A percentile compares a stretch with the other conserved stretches of the same genome.
These are phyloP conservation scores for Thymus mandschuricus DNA, from an alignment of 257 asterid species.

Conservation along the genomic window DNA sequence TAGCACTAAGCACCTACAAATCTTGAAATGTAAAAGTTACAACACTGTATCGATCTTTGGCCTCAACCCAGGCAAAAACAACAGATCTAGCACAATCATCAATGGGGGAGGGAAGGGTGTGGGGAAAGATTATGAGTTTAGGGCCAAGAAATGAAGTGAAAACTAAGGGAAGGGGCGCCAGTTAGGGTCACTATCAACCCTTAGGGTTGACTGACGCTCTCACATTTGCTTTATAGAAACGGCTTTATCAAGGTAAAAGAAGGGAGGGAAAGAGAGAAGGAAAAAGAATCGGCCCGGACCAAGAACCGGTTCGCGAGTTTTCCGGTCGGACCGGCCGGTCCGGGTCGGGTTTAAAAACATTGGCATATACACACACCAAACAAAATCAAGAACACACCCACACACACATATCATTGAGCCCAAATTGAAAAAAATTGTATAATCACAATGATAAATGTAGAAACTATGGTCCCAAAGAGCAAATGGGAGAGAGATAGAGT, in stretches of 20 bases:
- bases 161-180: constrained; percentile 48
- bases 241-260: constrained; percentile 19
- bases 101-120: constrained; percentile 26
- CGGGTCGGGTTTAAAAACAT: no score
- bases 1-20: constrained; percentile 29
- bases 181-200: constrained; percentile 55
- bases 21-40: constrained; percentile 24
- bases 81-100: constrained; percentile 49
- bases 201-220: constrained; percentile 37
- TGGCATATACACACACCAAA: no score
- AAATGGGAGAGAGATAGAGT: no score
- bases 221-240: constrained; percentile 35
- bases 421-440: no score
- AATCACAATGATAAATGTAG: no score
- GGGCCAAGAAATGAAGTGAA: constrained; percentile 36
- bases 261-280: not conserved
- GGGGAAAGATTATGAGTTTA: constrained; percentile 25
- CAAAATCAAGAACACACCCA: no score
- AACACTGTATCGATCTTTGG: constrained; percentile 11
- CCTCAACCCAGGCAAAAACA: constrained; percentile 20
- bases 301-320: no score
- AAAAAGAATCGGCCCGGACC: not conserved
- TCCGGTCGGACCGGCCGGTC: no score
- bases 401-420: no score
- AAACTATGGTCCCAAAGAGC: no score